Evolutionary conservation across 768 basidiomycete species (phyloP), one percentile per base, ranked within the genome.

Genomic region (Suillus weaverae): DNA sequence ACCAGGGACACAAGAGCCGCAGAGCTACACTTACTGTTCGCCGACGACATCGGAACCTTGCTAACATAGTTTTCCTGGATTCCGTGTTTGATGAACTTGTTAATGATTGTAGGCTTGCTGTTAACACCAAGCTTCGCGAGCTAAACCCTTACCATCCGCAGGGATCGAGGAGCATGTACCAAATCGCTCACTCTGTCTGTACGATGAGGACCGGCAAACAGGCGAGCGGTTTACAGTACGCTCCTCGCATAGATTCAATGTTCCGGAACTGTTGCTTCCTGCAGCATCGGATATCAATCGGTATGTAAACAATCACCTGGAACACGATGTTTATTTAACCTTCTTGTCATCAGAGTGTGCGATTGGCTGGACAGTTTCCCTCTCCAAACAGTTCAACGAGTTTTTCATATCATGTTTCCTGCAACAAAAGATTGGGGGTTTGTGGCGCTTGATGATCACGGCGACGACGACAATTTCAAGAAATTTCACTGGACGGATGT

Each of bases 321-420:
- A 59, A 30, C 26, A 20, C 11, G 54, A 35, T 7, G 56, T 32
- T 8, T 30, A 62, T 53, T 55, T 11, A 62, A 68, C 56, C 16
- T 10, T 5, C 11, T 60, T 22, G 6, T 53, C 50, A 16, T 53
- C 59, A 77, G 76, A 46, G 57, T 77, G 5, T 77, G 73, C 62
- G 64, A 69, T 38, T 77, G 77, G 77, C 44, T 77, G 30, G 73
- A 74, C 55, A 71, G 71, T 63, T 77, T 76, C n/a, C 76, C 76
- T 13, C 35, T 78, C 64, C 74, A 71, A 66, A 74, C 77, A 14
- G 69, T 69, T 5, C 71, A 76, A 51, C 77, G 80, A 11, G 74
- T 79, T 39, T 64, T 85, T 33, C 85, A 86, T 65, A 73, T 82
- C 14, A 63, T 81, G 53, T 79, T 78, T 66, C 83, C 85, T 22